Conservation (phyloP, 164 flowering plant species). For the Aristolochia fimbriata region DNA sequence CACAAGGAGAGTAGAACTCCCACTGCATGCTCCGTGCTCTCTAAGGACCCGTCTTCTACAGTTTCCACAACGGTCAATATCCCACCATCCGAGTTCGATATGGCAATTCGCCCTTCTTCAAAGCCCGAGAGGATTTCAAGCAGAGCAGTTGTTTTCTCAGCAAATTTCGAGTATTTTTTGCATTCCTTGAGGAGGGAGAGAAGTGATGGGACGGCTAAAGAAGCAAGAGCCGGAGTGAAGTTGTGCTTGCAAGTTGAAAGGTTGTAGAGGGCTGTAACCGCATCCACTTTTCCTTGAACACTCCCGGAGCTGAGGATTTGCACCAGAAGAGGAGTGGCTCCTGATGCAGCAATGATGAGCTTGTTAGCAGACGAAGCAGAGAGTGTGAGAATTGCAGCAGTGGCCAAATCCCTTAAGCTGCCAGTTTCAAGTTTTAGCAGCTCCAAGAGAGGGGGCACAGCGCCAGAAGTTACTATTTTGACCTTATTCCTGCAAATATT, state of each 20-base stretch:
- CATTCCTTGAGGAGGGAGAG: conserved; percentile 63
- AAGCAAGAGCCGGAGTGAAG: conserved; percentile 26
- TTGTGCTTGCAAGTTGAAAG: conserved; percentile 44
- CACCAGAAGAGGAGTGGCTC: conserved; percentile 57
- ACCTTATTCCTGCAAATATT: conserved; percentile 54
- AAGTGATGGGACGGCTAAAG: conserved; percentile 52
- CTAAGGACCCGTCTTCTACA: conserved; percentile 68
- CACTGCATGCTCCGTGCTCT: conserved; percentile 68
- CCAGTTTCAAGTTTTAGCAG: conserved; percentile 44
- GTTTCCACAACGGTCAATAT: conserved; percentile 65
- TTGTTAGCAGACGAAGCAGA: conserved; percentile 59
- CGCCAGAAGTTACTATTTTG: conserved; percentile 54
- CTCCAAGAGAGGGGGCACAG: conserved; percentile 56
- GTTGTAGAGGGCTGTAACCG: conserved; percentile 68
- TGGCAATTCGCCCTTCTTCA: conserved; percentile 51
- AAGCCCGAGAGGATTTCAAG: conserved; percentile 44
- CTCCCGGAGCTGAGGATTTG: conserved; percentile 53
- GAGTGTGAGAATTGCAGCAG: conserved; percentile 67
- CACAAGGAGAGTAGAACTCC: conserved; percentile 56
- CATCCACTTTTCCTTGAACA: conserved; percentile 69
- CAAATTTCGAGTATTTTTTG: conserved; percentile 74
- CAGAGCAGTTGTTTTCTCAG: conserved; percentile 69
- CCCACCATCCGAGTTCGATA: conserved; percentile 40
- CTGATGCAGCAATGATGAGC: conserved; percentile 43
- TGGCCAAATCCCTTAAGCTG: conserved; percentile 51